A percentile compares a stretch with the other conserved stretches of the same genome.
These are phyloP conservation scores for Dactylellina cionopaga DNA, from an alignment of 2,329 filamentous ascomycete genomes.

Conservation along the genomic window DNA sequence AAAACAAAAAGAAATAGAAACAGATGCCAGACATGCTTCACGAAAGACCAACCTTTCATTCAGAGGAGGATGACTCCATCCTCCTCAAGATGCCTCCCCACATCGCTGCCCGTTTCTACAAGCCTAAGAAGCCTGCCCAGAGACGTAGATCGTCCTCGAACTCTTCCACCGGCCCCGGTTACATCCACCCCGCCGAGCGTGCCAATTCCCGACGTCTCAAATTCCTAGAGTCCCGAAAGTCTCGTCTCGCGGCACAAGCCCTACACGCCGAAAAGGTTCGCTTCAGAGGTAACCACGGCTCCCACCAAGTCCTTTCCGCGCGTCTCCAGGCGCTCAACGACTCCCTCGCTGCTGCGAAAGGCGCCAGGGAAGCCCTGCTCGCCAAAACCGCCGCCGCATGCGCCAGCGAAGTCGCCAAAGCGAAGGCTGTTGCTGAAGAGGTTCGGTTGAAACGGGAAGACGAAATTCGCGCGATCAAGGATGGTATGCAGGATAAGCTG, in stretches of 20 bases:
- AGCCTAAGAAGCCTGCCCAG: conserved; percentile 72
- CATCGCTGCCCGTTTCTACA: conserved; percentile 81
- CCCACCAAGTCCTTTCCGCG: conserved; percentile 68
- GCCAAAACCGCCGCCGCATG: conserved; percentile 83
- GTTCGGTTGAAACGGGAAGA: conserved; percentile 83
- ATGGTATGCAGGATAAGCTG: conserved; percentile 81
- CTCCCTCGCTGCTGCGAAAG: conserved; percentile 66
- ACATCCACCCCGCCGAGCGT: conserved; percentile 71
- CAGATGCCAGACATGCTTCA: conserved; percentile 28
- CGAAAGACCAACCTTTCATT: conserved; percentile 35
- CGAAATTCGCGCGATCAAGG: conserved; percentile 74
- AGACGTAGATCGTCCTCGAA: conserved; percentile 65
- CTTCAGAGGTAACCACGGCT: conserved; percentile 71
- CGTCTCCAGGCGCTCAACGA: conserved; percentile 70
- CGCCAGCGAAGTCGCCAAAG: conserved; percentile 82
- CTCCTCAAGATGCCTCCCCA: conserved; percentile 75
- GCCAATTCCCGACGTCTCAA: conserved; percentile 73
- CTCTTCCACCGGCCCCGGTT: conserved; percentile 75
- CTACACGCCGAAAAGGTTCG: conserved; percentile 86
- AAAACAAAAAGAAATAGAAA: conserved; percentile 2
- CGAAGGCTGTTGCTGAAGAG: conserved; percentile 82
- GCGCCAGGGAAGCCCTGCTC: conserved; percentile 80
- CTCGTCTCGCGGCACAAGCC: conserved; percentile 79
- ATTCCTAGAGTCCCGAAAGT: conserved; percentile 82
- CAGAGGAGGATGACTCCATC: conserved; percentile 47